Conservation (phyloP, 2,329 filamentous ascomycete species). For the Colletotrichum coccodes region DNA sequence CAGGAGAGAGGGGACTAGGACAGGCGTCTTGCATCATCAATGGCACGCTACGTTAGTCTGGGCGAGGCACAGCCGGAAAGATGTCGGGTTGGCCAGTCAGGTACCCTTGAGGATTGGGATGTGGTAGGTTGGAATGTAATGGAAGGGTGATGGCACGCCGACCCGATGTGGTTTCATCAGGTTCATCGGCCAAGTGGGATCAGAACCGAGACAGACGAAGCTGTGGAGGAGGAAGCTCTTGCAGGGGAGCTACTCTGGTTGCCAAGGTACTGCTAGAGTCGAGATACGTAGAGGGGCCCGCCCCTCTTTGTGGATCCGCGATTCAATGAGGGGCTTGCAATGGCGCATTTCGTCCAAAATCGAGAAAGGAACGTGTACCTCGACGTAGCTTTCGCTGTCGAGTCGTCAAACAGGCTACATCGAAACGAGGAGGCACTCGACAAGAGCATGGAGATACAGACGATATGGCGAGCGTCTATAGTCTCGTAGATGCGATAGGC, state of each 20-base stretch:
- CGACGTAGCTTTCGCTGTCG: too few species aligned
- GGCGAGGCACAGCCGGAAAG: background rate
- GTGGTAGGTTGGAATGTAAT: background rate
- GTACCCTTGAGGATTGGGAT: background rate
- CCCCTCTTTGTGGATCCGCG: background rate
- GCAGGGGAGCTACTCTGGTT: background rate
- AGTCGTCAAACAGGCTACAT: too few species aligned
- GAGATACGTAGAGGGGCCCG: background rate
- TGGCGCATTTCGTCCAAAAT: too few species aligned
- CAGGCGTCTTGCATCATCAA: conserved; percentile 21
- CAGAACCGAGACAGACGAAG: background rate
- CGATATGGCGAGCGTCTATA: background rate
- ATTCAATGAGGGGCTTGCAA: background rate
- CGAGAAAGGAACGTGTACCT: background rate
- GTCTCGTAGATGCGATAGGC: conserved; percentile 1
- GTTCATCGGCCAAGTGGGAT: background rate
- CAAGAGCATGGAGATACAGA: background rate
- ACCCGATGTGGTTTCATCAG: conserved; percentile 18
- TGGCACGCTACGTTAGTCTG: background rate
- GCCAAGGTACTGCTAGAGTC: background rate
- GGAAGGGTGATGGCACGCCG: background rate
- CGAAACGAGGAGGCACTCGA: too few species aligned
- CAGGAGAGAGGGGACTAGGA: background rate
- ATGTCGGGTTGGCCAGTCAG: background rate
- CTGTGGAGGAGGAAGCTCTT: background rate